A percentile compares a stretch with the other conserved stretches of the same genome.
These are phyloP conservation scores for Halophytophthora batemanensis DNA, from an alignment of 352 stramenopile genomes.

Conservation along the genomic window DNA sequence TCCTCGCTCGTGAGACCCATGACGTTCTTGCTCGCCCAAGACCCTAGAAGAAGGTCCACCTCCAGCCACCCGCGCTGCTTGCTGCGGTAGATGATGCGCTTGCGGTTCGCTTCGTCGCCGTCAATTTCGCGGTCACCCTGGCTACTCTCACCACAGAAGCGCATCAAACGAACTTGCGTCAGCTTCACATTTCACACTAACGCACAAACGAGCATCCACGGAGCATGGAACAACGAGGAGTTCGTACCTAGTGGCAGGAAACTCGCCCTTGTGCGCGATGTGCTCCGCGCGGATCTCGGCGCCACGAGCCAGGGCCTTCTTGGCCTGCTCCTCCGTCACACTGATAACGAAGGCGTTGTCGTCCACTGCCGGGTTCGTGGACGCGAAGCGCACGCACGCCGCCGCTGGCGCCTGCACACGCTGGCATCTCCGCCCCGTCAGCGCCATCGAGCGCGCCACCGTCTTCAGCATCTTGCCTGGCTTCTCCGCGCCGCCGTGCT, in stretches of 20 bases:
- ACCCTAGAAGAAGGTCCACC: conserved; percentile 94
- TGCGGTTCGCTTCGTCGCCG: conserved; percentile 73
- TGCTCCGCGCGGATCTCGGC: conserved; percentile 64
- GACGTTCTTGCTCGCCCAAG: conserved; percentile 92
- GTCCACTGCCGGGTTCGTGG: conserved; percentile 36
- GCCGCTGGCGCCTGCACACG: neutral
- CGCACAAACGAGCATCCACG: too few relatives aligned
- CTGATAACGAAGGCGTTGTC: conserved; percentile 51
- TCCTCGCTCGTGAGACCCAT: conserved; percentile 74
- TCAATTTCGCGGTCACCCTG: conserved; percentile 52
- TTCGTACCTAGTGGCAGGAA: conserved; percentile 25
- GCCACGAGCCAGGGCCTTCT: conserved; percentile 42
- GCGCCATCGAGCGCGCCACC: conserved; percentile 2
- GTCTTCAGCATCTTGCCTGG: conserved; percentile 6
- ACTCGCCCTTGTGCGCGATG: conserved; percentile 34
- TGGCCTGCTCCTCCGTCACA: conserved; percentile 50
- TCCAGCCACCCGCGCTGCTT: conserved; percentile 96
- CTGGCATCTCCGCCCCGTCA: neutral
- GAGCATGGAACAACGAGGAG: too few relatives aligned
- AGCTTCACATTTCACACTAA: too few relatives aligned
- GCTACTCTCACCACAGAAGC: conserved; percentile 22
- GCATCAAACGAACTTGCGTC: too few relatives aligned
- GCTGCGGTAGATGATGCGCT: conserved; percentile 93
- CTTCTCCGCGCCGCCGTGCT: too few relatives aligned
- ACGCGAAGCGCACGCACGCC: conserved; percentile 23